phyloP scores from a whole-genome alignment of 2,329 filamentous ascomycete species.

The Ascochyta pisi region DNA sequence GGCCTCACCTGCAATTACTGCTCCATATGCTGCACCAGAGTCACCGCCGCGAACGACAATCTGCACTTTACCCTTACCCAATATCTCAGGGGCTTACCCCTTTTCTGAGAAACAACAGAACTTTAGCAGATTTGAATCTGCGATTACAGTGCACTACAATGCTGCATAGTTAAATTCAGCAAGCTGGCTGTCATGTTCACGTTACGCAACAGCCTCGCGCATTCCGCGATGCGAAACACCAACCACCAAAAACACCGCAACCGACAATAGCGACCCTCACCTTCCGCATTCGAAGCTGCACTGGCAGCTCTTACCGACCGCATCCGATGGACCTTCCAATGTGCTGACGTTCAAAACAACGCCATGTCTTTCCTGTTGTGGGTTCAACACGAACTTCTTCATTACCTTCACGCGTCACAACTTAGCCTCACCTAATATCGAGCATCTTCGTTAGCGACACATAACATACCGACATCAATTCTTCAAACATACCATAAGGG shows the following conservation, averaged over 20 bases:
- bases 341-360: neutral
- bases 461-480: constrained; percentile 1
- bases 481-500: neutral
- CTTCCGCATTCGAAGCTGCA: neutral
- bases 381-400: neutral
- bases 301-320: constrained; percentile 6
- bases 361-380: neutral
- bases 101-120: no score
- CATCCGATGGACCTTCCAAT: constrained; percentile 7
- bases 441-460: constrained; percentile 9
- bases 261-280: neutral
- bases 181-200: no score
- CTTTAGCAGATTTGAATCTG: no score
- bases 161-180: no score
- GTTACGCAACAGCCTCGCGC: no score
- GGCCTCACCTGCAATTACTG: no score
- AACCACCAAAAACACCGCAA: neutral
- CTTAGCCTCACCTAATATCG: constrained; percentile 2
- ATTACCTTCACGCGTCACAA: neutral
- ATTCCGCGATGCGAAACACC: no score
- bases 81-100: no score
- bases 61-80: no score
- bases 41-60: no score
- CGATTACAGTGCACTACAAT: no score
- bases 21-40: no score